A percentile compares a stretch with the other conserved stretches of the same genome.
phyloP scores from a whole-genome alignment of 768 basidiomycete species.

The Fomitopsis serialis region DNA sequence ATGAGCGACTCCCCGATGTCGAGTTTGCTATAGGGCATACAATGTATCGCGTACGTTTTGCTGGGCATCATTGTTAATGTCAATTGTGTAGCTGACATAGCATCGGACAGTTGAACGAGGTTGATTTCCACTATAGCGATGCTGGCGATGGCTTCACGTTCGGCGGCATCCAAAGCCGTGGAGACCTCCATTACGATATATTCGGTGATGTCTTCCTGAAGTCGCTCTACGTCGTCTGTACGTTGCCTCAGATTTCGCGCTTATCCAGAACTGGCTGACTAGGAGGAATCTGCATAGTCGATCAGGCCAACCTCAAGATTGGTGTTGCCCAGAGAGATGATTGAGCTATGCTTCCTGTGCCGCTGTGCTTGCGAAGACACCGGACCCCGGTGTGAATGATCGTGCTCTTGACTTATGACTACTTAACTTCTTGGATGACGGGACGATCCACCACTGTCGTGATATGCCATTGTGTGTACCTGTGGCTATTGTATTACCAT shows the following conservation, averaged over 20 bases:
- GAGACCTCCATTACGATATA: constrained; percentile 25
- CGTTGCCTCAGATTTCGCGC: constrained; percentile 6
- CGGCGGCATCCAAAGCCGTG: constrained; percentile 28
- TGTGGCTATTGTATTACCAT: no score
- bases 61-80: no score
- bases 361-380: no score
- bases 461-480: no score
- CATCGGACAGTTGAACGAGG: constrained; percentile 15
- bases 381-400: no score
- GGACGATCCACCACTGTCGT: no score
- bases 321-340: constrained; percentile 24
- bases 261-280: not conserved
- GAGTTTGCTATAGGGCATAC: constrained; percentile 29
- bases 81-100: no score
- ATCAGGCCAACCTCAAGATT: constrained; percentile 22
- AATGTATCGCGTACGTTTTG: constrained; percentile 23
- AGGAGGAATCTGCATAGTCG: constrained; percentile 11
- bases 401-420: no score
- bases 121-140: constrained; percentile 21
- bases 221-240: constrained; percentile 28
- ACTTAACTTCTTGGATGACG: no score
- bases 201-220: constrained; percentile 30
- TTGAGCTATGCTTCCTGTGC: constrained; percentile 4
- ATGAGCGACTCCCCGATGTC: constrained; percentile 26
- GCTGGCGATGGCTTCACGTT: constrained; percentile 22